Base-by-base conservation (phyloP, 73 alveolate genomes). In the Stentor roeselii region DNA sequence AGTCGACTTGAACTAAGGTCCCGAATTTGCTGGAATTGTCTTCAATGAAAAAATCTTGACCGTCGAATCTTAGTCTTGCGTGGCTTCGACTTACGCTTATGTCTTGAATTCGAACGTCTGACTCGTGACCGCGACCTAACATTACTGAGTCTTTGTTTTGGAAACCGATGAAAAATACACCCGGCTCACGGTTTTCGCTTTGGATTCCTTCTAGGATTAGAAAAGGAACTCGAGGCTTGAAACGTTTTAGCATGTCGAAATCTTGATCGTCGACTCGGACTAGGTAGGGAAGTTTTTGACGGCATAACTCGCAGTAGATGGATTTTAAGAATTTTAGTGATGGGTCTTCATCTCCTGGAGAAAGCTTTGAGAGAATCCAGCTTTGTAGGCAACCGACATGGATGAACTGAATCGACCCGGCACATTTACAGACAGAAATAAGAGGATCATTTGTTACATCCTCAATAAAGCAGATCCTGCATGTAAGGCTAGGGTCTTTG, bases 241-340 rank as follows among this genome's bases (percentile, higher is more conserved):
- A 67, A 38, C 27, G 14, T 76, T 39, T 40, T 37, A 76, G 38
- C 14, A 76, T 78, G 21, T 76, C 84, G 39, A n/a, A 27, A 14
- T 6, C 6, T 39, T n/a, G 36, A 27, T 21, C 14, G n/a, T 76
- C 34, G n/a, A 76, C 30, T 34, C 83, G 60, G 77, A 90, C 60
- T 3, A 42, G 58, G 82, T 91, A 92, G 40, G 96, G 96, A 76
- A 84, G 88, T 0, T 95, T 87, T 76, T 85, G 86, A 78, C 89
- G 88, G 92, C 99, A 95, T 31, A 95, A 89, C 83, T 95, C 99
- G 85, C 99, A 95, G 61, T 90, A 91, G 83, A 93, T 93, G 61
- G 89, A 87, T 86, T 94, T 94, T 94, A 96, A 95, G 60, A 59
- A 76, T 76, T 74, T 32, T 3, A 87, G n/a, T 37, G 31, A n/a